Base-by-base conservation (phyloP, 2,329 filamentous ascomycete genomes). In the Lachnellula willkommii region DNA sequence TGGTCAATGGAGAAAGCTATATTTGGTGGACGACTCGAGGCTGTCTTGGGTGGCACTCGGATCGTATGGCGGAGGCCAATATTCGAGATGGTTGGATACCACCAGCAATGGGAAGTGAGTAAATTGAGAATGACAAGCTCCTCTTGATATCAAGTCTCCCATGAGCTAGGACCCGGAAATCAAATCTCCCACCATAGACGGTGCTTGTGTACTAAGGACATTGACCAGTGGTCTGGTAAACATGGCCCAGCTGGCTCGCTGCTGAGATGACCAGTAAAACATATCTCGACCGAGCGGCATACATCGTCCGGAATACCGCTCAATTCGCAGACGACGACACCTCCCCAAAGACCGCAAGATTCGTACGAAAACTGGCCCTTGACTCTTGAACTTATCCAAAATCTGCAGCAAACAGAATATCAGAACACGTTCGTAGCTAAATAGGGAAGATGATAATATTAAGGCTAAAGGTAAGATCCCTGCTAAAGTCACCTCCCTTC, bases 1-100 rank as follows among this genome's bases (percentile, higher is more conserved):
- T 53, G 26, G 22, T 47, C 40, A 46, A 35, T 46, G 50, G 50
- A 53, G 36, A 47, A 37, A 12, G 50, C 50, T 4, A 24, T 53
- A 5, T 49, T 49, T 20, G 47, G 47, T 20, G 47, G 47, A 15
- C 24, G 14, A 6, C 14, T 49, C 28, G 20, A 36, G 5, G 11
- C 2, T 17, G 14, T 35, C 4, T 12, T 49, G 2, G 32, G 17
- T 17, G 9, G 8, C 8, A 20, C 14, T 22, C 40, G 11, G 9
- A 9, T n/a, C 40, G 40, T n/a, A 22, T 20, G 40, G 8, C 8
- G 15, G 40, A 43, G 17, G 17, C 40, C 3, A 22, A 20, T 22
- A 43, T n/a, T 9, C 12, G 12, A 9, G 40, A n/a, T 15, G 40
- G 40, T 9, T 43, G 40, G 40, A n/a, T 22, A n/a, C 40, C 17